These are phyloP conservation scores for Yamadazyma triangularis DNA, from an alignment of 1,139 yeast genomes.

Conservation along the genomic window DNA sequence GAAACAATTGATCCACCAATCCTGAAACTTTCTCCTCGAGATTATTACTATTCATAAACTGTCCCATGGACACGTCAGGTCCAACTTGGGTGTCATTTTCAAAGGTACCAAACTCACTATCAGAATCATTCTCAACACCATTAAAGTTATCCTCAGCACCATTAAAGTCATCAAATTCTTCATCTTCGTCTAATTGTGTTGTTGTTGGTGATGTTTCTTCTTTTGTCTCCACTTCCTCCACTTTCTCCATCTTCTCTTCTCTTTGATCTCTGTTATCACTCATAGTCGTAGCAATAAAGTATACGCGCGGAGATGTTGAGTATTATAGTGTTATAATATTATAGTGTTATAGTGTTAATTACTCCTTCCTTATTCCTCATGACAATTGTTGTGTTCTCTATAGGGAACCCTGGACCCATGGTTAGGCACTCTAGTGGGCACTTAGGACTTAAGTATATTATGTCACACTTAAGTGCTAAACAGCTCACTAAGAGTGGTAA, in stretches of 20 bases:
- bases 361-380: constrained; percentile 1
- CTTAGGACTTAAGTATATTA: constrained; percentile 24
- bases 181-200: constrained; percentile 1
- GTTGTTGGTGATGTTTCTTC: neutral
- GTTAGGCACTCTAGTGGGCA: constrained; percentile 42
- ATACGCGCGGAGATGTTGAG: too few relatives aligned
- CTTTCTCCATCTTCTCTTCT: too few relatives aligned
- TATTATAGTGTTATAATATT: too few relatives aligned
- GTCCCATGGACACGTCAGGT: too few relatives aligned
- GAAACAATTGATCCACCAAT: neutral
- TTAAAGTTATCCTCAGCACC: constrained; percentile 1
- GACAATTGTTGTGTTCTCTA: constrained; percentile 27
- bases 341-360: too few relatives aligned
- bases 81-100: constrained; percentile 4
- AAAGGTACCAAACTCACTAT: neutral
- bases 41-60: too few relatives aligned
- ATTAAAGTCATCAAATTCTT: constrained; percentile 1
- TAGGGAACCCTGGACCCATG: constrained; percentile 42
- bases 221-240: neutral
- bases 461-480: constrained; percentile 21
- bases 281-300: too few relatives aligned
- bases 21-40: too few relatives aligned
- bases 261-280: too few relatives aligned
- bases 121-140: too few relatives aligned
- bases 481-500: constrained; percentile 17